Conservation (phyloP, 306 rosid species). For the Neltuma alba region DNA sequence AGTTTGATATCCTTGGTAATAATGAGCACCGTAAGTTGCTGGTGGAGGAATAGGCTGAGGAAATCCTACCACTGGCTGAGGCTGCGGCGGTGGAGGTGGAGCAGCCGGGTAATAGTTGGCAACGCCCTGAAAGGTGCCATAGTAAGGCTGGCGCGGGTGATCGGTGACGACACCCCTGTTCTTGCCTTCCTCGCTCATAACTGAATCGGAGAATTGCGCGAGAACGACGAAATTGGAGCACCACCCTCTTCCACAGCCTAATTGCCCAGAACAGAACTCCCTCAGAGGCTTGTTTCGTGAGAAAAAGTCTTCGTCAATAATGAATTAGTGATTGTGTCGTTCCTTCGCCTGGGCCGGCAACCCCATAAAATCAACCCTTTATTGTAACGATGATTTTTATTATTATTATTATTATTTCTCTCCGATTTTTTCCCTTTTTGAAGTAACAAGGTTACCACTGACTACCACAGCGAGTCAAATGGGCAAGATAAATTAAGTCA, state of each 20-base stretch:
- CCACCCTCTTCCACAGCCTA: not conserved
- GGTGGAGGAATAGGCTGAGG: conserved; percentile 53
- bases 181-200: conserved; percentile 59
- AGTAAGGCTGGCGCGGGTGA: conserved; percentile 48
- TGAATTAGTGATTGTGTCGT: too few species aligned
- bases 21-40: conserved; percentile 34
- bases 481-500: too few species aligned
- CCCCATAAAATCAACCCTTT: too few species aligned
- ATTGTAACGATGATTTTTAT: too few species aligned
- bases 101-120: conserved; percentile 62
- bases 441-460: too few species aligned
- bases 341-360: too few species aligned
- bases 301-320: too few species aligned
- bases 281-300: not conserved
- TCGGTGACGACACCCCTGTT: conserved; percentile 40
- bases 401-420: too few species aligned
- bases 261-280: not conserved
- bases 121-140: conserved; percentile 91
- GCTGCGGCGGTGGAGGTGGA: conserved; percentile 35
- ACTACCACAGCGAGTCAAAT: too few species aligned
- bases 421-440: too few species aligned
- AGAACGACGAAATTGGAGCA: not conserved
- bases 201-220: not conserved
- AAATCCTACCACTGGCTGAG: conserved; percentile 49
- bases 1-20: conserved; percentile 54